Base-by-base conservation (phyloP, 768 basidiomycete genomes). In the Agrocybe chaxingu region DNA sequence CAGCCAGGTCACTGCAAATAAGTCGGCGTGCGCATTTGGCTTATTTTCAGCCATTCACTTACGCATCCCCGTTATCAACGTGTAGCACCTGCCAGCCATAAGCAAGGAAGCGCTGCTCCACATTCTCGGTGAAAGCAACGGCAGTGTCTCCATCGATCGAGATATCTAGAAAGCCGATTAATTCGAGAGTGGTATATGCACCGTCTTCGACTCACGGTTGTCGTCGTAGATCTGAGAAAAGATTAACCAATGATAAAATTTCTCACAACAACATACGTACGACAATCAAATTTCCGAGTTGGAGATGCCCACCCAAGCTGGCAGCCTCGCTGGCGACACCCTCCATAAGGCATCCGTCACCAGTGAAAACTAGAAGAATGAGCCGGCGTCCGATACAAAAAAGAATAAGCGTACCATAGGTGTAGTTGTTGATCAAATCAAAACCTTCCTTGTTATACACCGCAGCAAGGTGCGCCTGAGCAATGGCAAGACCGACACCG, bases 301-400 rank as follows among this genome's bases (percentile, higher is more conserved):
- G 85, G 61, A 97, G 79, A 72, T 98, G 95, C 55, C 94, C 95
- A 53, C 92, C 94, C 56, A 97, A 79, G 61, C 89, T 92, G 53
- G 89, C 87, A 36, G 95, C 92, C 68, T 98, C 95, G 55, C 81
- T 79, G n/a, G 93, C 80, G 57, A 98, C 85, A 77, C 95, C 95
- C 70, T 98, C 95, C 89, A 95, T 94, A 47, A 98, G 78, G 72
- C 95, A 98, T 41, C 95, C 95, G 70, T 98, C 95, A 61, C 95
- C 95, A 53, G 82, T 78, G 75, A 97, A 96, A 45, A 88, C 91
- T 91, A 50, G 47, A 7, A 52, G 42, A 16, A 45, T 51, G 44
- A 47, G 49, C 46, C 32, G 50, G 35, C 47, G 40, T 50, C 39
- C 44, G 8, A 30, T n/a, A 44, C 16, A 45, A 47, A 44, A 16